These are phyloP conservation scores for Lasiosphaeriaceae sp. DNA, from an alignment of 495 filamentous ascomycete species.

Conservation along the genomic window DNA sequence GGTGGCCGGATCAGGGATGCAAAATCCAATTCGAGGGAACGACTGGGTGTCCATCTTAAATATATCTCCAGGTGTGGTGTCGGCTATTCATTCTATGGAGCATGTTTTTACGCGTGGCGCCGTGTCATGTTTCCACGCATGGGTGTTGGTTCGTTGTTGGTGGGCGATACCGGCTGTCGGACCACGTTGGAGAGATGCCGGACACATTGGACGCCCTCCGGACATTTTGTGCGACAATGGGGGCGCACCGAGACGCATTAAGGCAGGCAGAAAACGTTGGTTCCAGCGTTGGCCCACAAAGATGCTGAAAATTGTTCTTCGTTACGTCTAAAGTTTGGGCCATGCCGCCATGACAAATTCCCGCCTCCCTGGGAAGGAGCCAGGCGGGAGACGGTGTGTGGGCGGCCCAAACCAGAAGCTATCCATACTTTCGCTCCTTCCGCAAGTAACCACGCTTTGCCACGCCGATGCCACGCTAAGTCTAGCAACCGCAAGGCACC, in stretches of 20 bases:
- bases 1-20: neutral
- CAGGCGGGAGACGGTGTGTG: neutral
- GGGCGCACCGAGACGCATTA: conserved; percentile 8
- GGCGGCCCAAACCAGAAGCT: neutral
- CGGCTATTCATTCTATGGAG: too few relatives aligned
- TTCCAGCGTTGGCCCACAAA: neutral
- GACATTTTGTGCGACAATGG: conserved; percentile 27
- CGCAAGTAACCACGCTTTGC: neutral
- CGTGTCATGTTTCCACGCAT: too few relatives aligned
- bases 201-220: conserved; percentile 21
- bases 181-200: conserved; percentile 49
- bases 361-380: neutral
- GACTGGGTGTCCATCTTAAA: neutral
- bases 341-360: neutral
- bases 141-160: neutral
- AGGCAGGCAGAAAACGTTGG: neutral
- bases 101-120: too few relatives aligned
- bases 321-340: neutral
- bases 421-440: neutral
- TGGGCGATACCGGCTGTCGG: conserved; percentile 27
- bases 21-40: neutral
- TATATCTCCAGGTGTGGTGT: conserved; percentile 1
- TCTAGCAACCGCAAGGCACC: too few relatives aligned
- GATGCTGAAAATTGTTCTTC: neutral
- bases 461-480: too few relatives aligned